These are phyloP conservation scores for Phaseolus coccineus DNA, from an alignment of 331 rosid species.

Conservation along the genomic window DNA sequence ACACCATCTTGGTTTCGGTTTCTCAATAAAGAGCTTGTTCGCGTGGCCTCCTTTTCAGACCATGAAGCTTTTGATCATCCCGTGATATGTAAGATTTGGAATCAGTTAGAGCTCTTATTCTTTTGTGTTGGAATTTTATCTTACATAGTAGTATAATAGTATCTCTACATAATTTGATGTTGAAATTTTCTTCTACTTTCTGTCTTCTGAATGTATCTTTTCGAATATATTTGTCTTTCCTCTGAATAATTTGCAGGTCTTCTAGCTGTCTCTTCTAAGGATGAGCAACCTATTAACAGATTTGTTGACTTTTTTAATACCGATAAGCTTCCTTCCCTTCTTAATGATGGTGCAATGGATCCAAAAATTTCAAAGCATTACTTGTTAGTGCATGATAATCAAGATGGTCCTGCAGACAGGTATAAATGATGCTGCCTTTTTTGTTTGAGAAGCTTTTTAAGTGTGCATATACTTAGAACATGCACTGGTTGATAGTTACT, in stretches of 20 bases:
- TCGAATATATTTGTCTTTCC: slow-evolving; percentile 24
- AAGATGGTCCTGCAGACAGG: slow-evolving; percentile 83
- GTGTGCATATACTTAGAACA: slow-evolving; percentile 16
- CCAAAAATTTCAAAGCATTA: slow-evolving; percentile 92
- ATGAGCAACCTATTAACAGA: slow-evolving; percentile 84
- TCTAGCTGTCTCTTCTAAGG: slow-evolving; percentile 91
- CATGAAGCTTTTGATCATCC: slow-evolving; percentile 99
- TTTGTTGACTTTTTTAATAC: slow-evolving; percentile 79
- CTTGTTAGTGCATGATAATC: slow-evolving; percentile 92
- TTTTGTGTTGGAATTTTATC: slow-evolving; percentile 27
- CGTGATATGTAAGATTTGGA: slow-evolving; percentile 83
- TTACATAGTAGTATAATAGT: slow-evolving; percentile 5
- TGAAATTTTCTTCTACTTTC: background rate
- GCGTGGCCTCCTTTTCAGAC: slow-evolving; percentile 83
- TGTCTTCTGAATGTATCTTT: slow-evolving; percentile 33
- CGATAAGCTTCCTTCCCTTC: slow-evolving; percentile 86
- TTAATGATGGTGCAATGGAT: slow-evolving; percentile 91
- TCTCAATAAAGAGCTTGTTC: slow-evolving; percentile 86
- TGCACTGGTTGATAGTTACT: background rate
- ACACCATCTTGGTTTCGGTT: slow-evolving; percentile 89
- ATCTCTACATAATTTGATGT: background rate
- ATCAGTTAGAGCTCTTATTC: slow-evolving; percentile 38
- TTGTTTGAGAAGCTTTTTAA: slow-evolving; percentile 25
- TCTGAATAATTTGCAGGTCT: slow-evolving; percentile 71
- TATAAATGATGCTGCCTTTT: slow-evolving; percentile 47